These are phyloP conservation scores for Phytopythium cucurbitacearum DNA, from an alignment of 352 stramenopile species.

Conservation along the genomic window DNA sequence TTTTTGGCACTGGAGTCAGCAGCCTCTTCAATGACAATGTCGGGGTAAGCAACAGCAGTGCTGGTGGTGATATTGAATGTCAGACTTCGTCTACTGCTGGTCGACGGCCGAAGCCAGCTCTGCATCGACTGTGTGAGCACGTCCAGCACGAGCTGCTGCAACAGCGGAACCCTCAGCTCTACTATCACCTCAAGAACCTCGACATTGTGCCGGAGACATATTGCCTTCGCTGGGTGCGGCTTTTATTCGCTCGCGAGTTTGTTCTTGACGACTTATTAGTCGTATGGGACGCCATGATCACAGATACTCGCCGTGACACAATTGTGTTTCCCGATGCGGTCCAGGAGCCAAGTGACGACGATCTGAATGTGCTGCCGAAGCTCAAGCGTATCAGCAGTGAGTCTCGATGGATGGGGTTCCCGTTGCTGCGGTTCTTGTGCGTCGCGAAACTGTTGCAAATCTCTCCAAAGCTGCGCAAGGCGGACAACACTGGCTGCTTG, in stretches of 20 bases:
- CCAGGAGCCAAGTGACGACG: constrained; percentile 4
- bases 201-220: constrained; percentile 81
- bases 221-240: constrained; percentile 73
- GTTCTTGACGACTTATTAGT: constrained; percentile 50
- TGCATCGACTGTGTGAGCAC: constrained; percentile 66
- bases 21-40: too few species aligned
- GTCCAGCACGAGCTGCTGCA: constrained; percentile 76
- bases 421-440: constrained; percentile 64
- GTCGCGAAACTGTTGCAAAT: constrained; percentile 58
- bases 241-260: constrained; percentile 78
- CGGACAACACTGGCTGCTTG: constrained; percentile 67
- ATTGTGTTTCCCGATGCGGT: constrained; percentile 31
- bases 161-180: constrained; percentile 77
- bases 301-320: constrained; percentile 19
- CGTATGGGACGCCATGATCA: constrained; percentile 73
- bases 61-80: too few species aligned
- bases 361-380: too few species aligned
- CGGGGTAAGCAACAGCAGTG: too few species aligned
- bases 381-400: too few species aligned
- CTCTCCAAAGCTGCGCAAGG: constrained; percentile 40
- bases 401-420: constrained; percentile 48
- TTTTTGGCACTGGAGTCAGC: too few species aligned
- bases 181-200: constrained; percentile 75
- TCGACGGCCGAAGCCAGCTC: constrained; percentile 19
- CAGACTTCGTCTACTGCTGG: too few species aligned